Conservation (phyloP, 257 asterid species). For the Echium plantagineum region DNA sequence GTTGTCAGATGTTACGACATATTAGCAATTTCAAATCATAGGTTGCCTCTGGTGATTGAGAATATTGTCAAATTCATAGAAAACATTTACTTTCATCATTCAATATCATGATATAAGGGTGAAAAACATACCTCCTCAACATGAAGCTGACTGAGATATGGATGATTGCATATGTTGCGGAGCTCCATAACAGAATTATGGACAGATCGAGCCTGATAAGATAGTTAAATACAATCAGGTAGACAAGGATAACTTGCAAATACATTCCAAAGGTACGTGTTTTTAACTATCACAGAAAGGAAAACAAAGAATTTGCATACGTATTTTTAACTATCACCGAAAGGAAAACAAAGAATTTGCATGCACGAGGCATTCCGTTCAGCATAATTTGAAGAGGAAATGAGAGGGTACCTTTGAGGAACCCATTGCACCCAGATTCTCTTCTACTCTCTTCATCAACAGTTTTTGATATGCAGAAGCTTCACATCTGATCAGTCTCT, state of each 20-base stretch:
- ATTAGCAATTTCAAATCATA: not conserved
- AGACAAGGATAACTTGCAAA: not conserved
- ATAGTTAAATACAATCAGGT: slow-evolving; percentile 12
- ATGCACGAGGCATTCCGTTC: not conserved
- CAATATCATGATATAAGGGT: slow-evolving; percentile 1
- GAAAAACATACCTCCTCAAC: slow-evolving; percentile 75
- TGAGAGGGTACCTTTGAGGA: slow-evolving; percentile 56
- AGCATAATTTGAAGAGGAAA: slow-evolving; percentile 4
- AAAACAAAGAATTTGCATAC: too few species aligned
- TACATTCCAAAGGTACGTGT: not conserved
- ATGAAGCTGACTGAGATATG: slow-evolving; percentile 96
- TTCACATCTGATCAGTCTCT: slow-evolving; percentile 90
- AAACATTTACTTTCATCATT: not conserved
- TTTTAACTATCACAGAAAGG: too few species aligned
- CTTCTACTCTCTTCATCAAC: slow-evolving; percentile 96
- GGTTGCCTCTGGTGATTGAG: not conserved
- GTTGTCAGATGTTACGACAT: not conserved
- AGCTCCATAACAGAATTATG: slow-evolving; percentile 99
- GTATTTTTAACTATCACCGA: too few species aligned
- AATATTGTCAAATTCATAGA: not conserved
- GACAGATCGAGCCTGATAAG: slow-evolving; percentile 74
- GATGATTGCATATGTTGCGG: slow-evolving; percentile 97
- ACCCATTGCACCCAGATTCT: slow-evolving; percentile 96
- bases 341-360: not conserved
- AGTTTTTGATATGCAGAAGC: slow-evolving; percentile 94